These are phyloP conservation scores for Citrullus mucosospermus DNA, from an alignment of 306 rosid genomes.

Conservation along the genomic window DNA sequence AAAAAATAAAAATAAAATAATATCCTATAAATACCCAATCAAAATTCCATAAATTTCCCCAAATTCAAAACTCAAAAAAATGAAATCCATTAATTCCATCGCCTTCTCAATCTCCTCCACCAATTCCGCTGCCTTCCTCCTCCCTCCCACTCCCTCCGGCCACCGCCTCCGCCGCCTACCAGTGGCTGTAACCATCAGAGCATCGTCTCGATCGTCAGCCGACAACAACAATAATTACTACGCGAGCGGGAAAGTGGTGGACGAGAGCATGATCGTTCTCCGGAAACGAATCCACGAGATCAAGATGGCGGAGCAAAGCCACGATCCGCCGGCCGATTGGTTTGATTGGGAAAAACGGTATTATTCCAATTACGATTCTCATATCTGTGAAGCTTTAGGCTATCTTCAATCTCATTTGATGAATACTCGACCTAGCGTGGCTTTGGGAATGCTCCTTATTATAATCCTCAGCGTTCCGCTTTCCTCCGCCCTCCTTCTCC, in stretches of 20 bases:
- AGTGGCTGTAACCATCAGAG: not conserved
- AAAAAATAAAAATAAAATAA: not conserved
- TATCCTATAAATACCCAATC: not conserved
- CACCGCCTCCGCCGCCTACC: not conserved
- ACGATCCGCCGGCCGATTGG: constrained; percentile 23
- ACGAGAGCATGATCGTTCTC: constrained; percentile 24
- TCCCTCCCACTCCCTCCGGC: not conserved
- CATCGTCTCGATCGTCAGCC: not conserved
- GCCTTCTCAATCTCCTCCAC: not conserved
- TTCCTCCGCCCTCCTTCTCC: constrained; percentile 6
- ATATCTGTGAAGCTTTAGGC: constrained; percentile 14
- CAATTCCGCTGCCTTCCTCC: not conserved
- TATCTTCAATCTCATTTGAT: constrained; percentile 15
- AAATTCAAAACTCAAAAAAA: not conserved
- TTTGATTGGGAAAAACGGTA: constrained; percentile 21
- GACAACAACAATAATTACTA: not conserved
- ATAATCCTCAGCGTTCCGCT: constrained; percentile 11
- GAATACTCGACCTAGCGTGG: constrained; percentile 22
- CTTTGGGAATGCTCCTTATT: constrained; percentile 13
- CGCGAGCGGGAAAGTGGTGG: constrained; percentile 7
- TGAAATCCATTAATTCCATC: not conserved
- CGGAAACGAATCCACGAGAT: constrained; percentile 25
- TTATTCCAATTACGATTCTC: constrained; percentile 12
- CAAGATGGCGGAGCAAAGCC: constrained; percentile 12
- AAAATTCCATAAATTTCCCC: not conserved